Evolutionary conservation across 1,139 yeast species (phyloP).

Genomic region (Arxiozyma bovina): DNA sequence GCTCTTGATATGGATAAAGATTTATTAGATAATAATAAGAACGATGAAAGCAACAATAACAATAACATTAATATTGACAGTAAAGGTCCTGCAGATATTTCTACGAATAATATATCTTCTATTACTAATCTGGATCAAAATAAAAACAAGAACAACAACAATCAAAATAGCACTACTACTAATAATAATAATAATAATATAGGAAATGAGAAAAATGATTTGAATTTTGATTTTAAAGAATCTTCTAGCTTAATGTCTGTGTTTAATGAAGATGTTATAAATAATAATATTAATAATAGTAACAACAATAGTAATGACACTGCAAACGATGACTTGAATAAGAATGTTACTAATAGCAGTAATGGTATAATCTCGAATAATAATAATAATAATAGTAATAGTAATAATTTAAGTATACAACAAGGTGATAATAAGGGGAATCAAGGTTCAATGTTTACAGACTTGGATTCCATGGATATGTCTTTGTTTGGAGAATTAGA

Average conservation of each 20-base stretch:
- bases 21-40: conserved; percentile 5
- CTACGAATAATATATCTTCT: background rate
- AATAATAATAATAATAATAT: background rate
- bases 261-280: background rate
- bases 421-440: conserved; percentile 2
- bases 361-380: background rate
- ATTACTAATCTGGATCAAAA: background rate
- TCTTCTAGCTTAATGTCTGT: conserved; percentile 1
- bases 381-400: background rate
- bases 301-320: background rate
- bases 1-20: conserved; percentile 8
- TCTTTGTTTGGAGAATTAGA: conserved; percentile 28
- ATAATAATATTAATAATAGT: background rate
- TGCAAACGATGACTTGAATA: background rate
- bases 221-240: background rate
- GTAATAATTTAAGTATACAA: background rate
- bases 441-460: conserved; percentile 16
- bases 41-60: conserved; percentile 3
- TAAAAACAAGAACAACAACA: background rate
- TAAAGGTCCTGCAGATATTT: background rate
- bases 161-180: no score
- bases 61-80: background rate
- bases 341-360: background rate
- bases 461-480: conserved; percentile 26
- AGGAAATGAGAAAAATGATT: background rate